Evolutionary conservation across 441 rosid species (phyloP).

Genomic region (Gossypium davidsonii): DNA sequence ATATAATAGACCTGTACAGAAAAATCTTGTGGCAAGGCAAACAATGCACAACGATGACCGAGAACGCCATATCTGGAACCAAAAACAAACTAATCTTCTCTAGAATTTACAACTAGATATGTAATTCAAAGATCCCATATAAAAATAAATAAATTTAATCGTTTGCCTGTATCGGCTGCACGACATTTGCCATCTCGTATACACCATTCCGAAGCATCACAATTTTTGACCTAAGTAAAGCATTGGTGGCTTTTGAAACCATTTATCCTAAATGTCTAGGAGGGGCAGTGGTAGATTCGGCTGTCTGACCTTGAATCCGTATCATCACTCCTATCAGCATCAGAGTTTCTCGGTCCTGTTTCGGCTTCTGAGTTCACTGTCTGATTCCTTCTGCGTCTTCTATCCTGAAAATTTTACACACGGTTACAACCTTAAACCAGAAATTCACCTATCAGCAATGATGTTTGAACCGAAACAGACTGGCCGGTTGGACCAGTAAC

Average conservation of each 20-base stretch:
- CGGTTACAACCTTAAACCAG: background rate
- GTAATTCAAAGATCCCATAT: background rate
- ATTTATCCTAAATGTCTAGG: background rate
- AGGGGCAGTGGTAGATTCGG: constrained; percentile 11
- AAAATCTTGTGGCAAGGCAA: constrained; percentile 13
- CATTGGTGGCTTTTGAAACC: constrained; percentile 7
- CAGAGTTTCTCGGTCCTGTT: constrained; percentile 29
- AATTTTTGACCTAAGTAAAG: background rate
- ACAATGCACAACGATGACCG: no score
- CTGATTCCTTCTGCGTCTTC: constrained; percentile 59
- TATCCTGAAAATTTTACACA: constrained; percentile 42
- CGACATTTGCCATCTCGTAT: background rate
- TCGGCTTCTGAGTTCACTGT: constrained; percentile 28
- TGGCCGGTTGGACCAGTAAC: no score
- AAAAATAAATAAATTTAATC: background rate
- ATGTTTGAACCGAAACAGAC: no score
- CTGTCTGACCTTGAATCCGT: constrained; percentile 28
- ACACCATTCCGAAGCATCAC: constrained; percentile 4
- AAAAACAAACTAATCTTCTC: constrained; percentile 20
- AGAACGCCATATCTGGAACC: constrained; percentile 17
- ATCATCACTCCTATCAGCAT: constrained; percentile 40
- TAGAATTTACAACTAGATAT: background rate
- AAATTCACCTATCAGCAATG: background rate
- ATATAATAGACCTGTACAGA: constrained; percentile 26
- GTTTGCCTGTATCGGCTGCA: constrained; percentile 4